Evolutionary conservation across 2,329 filamentous ascomycete genomes (phyloP).

Genomic region (Paecilomyces dactylethromorphus): DNA sequence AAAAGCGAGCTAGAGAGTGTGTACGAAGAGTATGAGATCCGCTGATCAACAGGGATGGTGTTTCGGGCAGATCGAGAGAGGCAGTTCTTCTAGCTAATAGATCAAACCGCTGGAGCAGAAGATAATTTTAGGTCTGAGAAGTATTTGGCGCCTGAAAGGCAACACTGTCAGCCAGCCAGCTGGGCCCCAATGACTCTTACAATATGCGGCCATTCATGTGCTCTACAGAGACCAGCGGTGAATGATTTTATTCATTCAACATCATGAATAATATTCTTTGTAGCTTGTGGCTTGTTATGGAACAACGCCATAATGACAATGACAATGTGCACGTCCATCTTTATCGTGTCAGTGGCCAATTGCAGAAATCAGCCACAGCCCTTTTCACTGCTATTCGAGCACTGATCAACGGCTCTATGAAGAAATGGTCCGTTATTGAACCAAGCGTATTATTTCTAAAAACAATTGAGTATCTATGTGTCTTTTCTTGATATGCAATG

Average conservation of each 20-base stretch:
- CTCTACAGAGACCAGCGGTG: not conserved
- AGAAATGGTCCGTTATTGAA: too few relatives aligned
- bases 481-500: too few relatives aligned
- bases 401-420: too few relatives aligned
- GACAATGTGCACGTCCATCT: not conserved
- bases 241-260: not conserved
- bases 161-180: not conserved
- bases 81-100: too few relatives aligned
- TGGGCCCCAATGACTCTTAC: not conserved
- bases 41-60: not conserved
- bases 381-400: too few relatives aligned
- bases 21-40: not conserved
- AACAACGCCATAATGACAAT: not conserved
- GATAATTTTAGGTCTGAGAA: not conserved
- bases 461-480: too few relatives aligned
- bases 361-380: too few relatives aligned
- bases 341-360: too few relatives aligned
- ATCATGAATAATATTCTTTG: not conserved
- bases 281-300: not conserved
- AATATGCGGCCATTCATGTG: not conserved
- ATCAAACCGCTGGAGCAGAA: too few relatives aligned
- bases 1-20: not conserved
- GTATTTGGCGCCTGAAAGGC: not conserved
- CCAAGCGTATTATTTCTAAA: too few relatives aligned
- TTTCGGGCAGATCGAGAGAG: too few relatives aligned